These are phyloP conservation scores for Cardamine occulta DNA, from an alignment of 345 rosid species.

Conservation along the genomic window DNA sequence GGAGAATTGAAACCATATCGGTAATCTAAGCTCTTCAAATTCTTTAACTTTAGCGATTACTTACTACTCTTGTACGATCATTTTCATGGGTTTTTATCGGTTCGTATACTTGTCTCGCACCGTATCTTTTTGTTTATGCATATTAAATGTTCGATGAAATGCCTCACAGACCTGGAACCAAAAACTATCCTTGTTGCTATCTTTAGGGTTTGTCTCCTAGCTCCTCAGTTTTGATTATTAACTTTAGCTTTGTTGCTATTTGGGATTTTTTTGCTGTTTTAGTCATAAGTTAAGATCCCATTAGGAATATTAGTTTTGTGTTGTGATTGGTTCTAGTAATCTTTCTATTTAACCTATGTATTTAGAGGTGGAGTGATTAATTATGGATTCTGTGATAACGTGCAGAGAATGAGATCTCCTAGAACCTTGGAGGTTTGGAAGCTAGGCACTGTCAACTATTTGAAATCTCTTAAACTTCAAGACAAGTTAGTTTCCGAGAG, in stretches of 20 bases:
- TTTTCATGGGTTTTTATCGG: not conserved
- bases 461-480: constrained; percentile 81
- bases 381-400: not conserved
- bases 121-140: not conserved
- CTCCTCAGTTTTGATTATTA: constrained; percentile 16
- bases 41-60: constrained; percentile 20
- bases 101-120: not conserved
- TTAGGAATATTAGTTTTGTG: not conserved
- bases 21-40: constrained; percentile 10
- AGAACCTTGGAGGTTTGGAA: constrained; percentile 74
- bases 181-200: not conserved
- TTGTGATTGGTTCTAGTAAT: not conserved
- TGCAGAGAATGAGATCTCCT: constrained; percentile 63
- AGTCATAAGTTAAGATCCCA: constrained; percentile 13
- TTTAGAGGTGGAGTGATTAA: not conserved
- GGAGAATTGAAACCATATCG: constrained; percentile 25
- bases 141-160: constrained; percentile 40
- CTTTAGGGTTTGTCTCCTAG: not conserved
- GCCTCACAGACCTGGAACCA: constrained; percentile 26
- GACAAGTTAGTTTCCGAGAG: constrained; percentile 65
- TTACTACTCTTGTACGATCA: not conserved
- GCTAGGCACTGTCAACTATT: constrained; percentile 71
- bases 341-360: not conserved
- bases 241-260: not conserved
- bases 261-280: not conserved